Percentiles rank a stretch among this genome's conserved stretches.
These are phyloP conservation scores for Globisporangium uncinulatum DNA, from an alignment of 352 stramenopile genomes.

Conservation along the genomic window DNA sequence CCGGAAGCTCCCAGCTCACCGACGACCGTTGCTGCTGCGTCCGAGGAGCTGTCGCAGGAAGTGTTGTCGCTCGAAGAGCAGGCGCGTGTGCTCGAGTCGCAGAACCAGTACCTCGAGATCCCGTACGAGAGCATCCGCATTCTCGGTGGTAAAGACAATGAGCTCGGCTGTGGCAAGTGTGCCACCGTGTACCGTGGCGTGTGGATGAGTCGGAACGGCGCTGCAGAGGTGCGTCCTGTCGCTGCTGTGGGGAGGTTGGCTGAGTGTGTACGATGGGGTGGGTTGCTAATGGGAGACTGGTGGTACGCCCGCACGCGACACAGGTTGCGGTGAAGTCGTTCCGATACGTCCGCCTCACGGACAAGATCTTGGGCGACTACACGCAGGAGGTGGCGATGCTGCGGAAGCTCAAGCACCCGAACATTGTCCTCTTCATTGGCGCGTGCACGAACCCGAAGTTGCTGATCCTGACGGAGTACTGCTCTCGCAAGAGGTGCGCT, in stretches of 20 bases:
- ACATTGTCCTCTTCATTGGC: conserved; percentile 90
- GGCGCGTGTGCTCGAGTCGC: conserved; percentile 72
- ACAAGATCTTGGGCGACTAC: conserved; percentile 86
- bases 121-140: conserved; percentile 86
- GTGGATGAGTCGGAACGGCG: conserved; percentile 81
- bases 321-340: conserved; percentile 84
- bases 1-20: conserved; percentile 37
- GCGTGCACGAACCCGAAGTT: conserved; percentile 86
- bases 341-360: conserved; percentile 81
- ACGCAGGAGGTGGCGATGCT: conserved; percentile 81
- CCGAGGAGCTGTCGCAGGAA: conserved; percentile 47
- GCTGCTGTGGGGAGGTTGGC: not conserved
- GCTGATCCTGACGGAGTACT: conserved; percentile 89
- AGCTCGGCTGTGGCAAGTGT: conserved; percentile 80
- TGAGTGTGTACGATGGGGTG: not conserved
- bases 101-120: conserved; percentile 87
- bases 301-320: not conserved
- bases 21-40: conserved; percentile 23
- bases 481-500: conserved; percentile 77
- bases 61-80: conserved; percentile 73
- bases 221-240: conserved; percentile 46
- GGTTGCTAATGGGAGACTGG: too few relatives aligned
- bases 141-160: conserved; percentile 81
- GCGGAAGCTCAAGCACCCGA: conserved; percentile 84
- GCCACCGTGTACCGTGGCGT: conserved; percentile 84